Evolutionary conservation across 2,329 filamentous ascomycete species (phyloP), one percentile per base, ranked within the genome.

Genomic region (Neonectria neomacrospora): DNA sequence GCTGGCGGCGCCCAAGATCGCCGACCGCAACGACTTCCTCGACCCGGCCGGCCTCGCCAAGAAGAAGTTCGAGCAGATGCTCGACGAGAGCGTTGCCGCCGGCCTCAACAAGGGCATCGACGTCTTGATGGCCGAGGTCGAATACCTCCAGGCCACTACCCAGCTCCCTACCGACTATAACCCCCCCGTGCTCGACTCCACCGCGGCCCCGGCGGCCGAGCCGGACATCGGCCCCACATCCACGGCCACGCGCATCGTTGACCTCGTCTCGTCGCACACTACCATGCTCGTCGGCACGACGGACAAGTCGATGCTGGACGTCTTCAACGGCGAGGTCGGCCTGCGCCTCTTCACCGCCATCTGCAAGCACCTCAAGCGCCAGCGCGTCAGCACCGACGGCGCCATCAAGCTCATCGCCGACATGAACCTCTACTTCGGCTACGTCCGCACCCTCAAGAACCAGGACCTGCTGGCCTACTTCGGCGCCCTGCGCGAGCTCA

Each of bases 21-120:
- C 91, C 1, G 95, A 98, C 75, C 90, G 92, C 45, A 96, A 97
- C 75, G 96, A 99, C 79, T 99, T 99, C 74, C 84, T 99, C 51
- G 93, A 97, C 74, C 91, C 94, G 20, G 93, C 94, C 0, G 91
- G 92, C 32, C 91, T 97, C 71, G 94, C 96, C 68, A 99, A 99
- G 87, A 98, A 97, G 82, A 94, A 93, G 69, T 99, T 98, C 73
- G 96, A 99, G 83, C 94, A 97, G 76, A 97, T 97, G 91, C 89
- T 99, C 1, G 96, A 99, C 75, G 96, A 98, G 79, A 92, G 93
- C 64, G 96, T 99, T 8, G 96, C 96, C 4, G 94, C 95, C 9
- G 96, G 96, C 1, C 83, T 99, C 66, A 97, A 97, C 79, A 97
- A 97, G 81, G 96, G 96, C 67, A 98, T 99, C 67, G 95, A 99